Base-by-base conservation (phyloP, 2,329 filamentous ascomycete genomes). In the Diaporthe nobilis region DNA sequence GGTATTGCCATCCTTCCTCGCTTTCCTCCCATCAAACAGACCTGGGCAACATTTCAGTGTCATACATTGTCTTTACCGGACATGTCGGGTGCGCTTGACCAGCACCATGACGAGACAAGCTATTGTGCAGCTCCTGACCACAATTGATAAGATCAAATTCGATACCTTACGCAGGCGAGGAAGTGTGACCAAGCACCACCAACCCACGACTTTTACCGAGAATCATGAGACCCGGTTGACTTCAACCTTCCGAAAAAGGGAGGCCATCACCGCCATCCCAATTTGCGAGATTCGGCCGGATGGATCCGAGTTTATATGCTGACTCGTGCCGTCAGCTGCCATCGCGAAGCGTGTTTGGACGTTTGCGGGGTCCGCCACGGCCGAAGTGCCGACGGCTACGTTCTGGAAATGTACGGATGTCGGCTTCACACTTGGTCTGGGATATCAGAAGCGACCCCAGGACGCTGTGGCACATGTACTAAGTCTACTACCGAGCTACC, bases 241-340 rank as follows among this genome's bases (percentile, higher is more conserved):
- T 28, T 39, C 7, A 55, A 2, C 10, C 15, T 3, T 42, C 49
- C 65, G 13, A 5, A 39, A 53, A 53, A 70, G 37, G 49, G 31
- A 70, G 65, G 49, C 34, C n/a, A 70, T 70, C 49, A 42, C 49
- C 20, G n/a, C 34, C 22, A 49, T 53, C 49, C 17, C 22, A 42
- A 55, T 70, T 42, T 55, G 34, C 63, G 63, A 68, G 13, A 10
- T 25, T 68, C 47, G 63, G 49, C 47, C 31, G 34, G 31, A 70
- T 55, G 49, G 34, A 22, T 8, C 65, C 49, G 49, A 20, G 13
- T 42, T 55, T 22, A 20, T 28, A 15, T 7, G 25, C 31, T 70
- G 65, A 70, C 65, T 70, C 65, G 65, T 31, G 65, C 28, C 9
- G 13, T 25, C 65, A 22, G 47, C 49, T 39, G 49, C n/a, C 47